These are phyloP conservation scores for Fusarium longipes DNA, from an alignment of 2,329 filamentous ascomycete genomes.

Conservation along the genomic window DNA sequence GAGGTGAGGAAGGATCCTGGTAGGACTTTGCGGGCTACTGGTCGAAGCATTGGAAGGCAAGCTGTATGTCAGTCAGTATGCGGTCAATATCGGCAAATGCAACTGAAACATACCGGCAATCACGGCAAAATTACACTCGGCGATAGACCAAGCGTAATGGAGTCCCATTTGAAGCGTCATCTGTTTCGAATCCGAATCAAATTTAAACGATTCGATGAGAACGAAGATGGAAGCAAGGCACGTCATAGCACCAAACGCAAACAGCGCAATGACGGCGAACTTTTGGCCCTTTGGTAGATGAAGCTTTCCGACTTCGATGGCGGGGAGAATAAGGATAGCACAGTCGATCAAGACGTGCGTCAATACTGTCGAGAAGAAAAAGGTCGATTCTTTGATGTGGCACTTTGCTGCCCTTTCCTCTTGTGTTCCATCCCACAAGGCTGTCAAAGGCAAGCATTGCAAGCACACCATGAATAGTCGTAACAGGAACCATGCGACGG, in stretches of 20 bases:
- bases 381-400: constrained; percentile 47
- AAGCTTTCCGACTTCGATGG: constrained; percentile 49
- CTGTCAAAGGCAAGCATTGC: constrained; percentile 50
- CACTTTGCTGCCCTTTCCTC: constrained; percentile 41
- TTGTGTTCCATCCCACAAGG: constrained; percentile 49
- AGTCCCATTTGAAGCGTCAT: constrained; percentile 43
- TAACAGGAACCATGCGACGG: constrained; percentile 45
- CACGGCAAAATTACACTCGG: constrained; percentile 47
- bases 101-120: constrained; percentile 40
- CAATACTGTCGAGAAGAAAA: constrained; percentile 49
- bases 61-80: constrained; percentile 16
- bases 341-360: constrained; percentile 50
- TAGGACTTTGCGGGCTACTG: constrained; percentile 34
- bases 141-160: constrained; percentile 47
- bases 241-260: constrained; percentile 46
- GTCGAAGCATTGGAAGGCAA: constrained; percentile 41
- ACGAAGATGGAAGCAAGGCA: constrained; percentile 47
- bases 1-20: constrained; percentile 36
- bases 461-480: constrained; percentile 49
- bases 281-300: constrained; percentile 46
- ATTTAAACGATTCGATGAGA: constrained; percentile 40
- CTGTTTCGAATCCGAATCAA: constrained; percentile 40
- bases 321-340: constrained; percentile 48
- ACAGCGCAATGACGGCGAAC: constrained; percentile 46
- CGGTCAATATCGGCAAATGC: rapidly evolving